These are phyloP conservation scores for Ceratocystis papillata DNA, from an alignment of 2,329 filamentous ascomycete genomes.

Conservation along the genomic window DNA sequence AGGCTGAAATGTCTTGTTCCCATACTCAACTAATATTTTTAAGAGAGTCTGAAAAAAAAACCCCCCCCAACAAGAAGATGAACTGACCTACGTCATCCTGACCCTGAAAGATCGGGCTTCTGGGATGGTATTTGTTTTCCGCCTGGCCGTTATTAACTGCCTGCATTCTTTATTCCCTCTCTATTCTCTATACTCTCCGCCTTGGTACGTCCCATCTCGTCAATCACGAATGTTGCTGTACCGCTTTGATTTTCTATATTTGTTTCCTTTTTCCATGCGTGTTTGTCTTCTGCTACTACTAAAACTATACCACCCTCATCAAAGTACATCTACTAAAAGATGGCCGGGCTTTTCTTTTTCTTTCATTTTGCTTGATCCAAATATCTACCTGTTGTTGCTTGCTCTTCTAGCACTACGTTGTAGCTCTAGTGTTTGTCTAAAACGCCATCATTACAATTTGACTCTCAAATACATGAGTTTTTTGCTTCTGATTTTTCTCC, in stretches of 20 bases:
- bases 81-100: neutral
- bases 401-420: neutral
- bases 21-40: neutral
- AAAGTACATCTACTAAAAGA: neutral
- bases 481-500: neutral
- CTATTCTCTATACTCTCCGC: neutral
- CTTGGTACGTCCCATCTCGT: neutral
- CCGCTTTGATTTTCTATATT: neutral
- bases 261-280: neutral
- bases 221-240: neutral
- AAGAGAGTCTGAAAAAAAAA: neutral
- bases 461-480: neutral
- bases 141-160: neutral
- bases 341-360: neutral
- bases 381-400: neutral
- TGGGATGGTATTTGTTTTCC: neutral
- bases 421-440: neutral
- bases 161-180: neutral
- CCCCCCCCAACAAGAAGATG: neutral
- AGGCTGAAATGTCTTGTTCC: neutral
- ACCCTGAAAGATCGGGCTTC: slow-evolving; percentile 2
- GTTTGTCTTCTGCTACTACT: neutral
- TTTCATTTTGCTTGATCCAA: neutral
- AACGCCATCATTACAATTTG: neutral
- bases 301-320: neutral